Percentiles rank a stretch among this genome's conserved stretches.
Conservation (phyloP, 805 yeast genomes). For the Scheffersomyces ergatensis region DNA sequence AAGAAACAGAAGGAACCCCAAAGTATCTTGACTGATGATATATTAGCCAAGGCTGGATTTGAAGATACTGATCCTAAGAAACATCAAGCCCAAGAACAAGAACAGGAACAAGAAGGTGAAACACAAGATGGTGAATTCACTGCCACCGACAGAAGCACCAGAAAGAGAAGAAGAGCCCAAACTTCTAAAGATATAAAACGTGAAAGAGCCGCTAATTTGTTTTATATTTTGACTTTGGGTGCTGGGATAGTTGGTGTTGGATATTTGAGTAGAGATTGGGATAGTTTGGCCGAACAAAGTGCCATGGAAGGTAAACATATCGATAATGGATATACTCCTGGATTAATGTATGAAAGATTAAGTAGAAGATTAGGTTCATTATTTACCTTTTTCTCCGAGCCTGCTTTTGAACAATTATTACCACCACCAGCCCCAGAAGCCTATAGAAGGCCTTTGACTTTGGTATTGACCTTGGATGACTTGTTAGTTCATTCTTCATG, state of each 20-base stretch:
- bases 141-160: constrained; percentile 10
- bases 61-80: constrained; percentile 38
- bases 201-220: constrained; percentile 75
- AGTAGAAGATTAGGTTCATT: constrained; percentile 69
- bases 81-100: constrained; percentile 13
- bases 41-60: constrained; percentile 81
- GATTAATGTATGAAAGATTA: constrained; percentile 65
- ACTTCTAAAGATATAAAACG: constrained; percentile 78
- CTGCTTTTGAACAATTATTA: constrained; percentile 86
- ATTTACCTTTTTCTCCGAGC: constrained; percentile 85
- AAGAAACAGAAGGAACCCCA: constrained; percentile 10
- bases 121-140: constrained; percentile 10
- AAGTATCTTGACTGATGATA: constrained; percentile 68
- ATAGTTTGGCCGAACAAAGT: constrained; percentile 63
- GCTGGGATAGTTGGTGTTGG: constrained; percentile 51
- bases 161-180: constrained; percentile 48
- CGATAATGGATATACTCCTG: constrained; percentile 66
- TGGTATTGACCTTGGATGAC: constrained; percentile 88
- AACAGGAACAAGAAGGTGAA: constrained; percentile 7
- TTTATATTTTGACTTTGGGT: constrained; percentile 60
- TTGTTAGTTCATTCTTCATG: constrained; percentile 87
- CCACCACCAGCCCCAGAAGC: constrained; percentile 93
- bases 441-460: constrained; percentile 86
- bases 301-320: constrained; percentile 51
- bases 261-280: constrained; percentile 85